Evolutionary conservation across 805 yeast genomes (phyloP).

Genomic region (Wickerhamiella bombiphila): DNA sequence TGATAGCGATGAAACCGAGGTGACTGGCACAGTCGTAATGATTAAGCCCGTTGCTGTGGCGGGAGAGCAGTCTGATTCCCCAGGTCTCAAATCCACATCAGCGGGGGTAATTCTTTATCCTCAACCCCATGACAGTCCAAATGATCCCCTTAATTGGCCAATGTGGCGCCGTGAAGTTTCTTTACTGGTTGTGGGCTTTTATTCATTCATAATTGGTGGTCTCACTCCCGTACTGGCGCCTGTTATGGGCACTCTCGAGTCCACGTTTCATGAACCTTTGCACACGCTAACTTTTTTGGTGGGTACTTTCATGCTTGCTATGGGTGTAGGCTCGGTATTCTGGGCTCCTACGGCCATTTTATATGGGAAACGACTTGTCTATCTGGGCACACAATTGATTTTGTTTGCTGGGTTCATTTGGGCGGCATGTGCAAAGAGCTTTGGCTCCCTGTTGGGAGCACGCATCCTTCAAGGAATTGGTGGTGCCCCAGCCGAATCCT

Average conservation of each 20-base stretch:
- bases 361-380: conserved; percentile 44
- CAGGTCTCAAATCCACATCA: conserved; percentile 30
- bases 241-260: conserved; percentile 31
- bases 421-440: conserved; percentile 37
- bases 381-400: conserved; percentile 33
- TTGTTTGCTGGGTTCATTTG: conserved; percentile 40
- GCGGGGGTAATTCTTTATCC: conserved; percentile 41
- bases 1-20: conserved; percentile 15
- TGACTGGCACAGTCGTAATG: conserved; percentile 15
- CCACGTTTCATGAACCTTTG: conserved; percentile 31
- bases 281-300: conserved; percentile 37
- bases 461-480: conserved; percentile 47
- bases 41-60: conserved; percentile 3
- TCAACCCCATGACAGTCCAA: conserved; percentile 48
- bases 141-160: conserved; percentile 58
- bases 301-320: conserved; percentile 42
- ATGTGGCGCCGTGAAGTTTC: conserved; percentile 43
- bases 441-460: conserved; percentile 40
- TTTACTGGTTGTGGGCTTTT: conserved; percentile 38
- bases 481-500: conserved; percentile 44
- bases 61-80: conserved; percentile 10
- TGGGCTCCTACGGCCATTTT: conserved; percentile 44
- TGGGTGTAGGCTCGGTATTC: conserved; percentile 44
- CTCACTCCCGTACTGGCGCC: conserved; percentile 48
- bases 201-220: conserved; percentile 47